Conservation (phyloP, 2,329 filamentous ascomycete species). For the Helotiales sp. region DNA sequence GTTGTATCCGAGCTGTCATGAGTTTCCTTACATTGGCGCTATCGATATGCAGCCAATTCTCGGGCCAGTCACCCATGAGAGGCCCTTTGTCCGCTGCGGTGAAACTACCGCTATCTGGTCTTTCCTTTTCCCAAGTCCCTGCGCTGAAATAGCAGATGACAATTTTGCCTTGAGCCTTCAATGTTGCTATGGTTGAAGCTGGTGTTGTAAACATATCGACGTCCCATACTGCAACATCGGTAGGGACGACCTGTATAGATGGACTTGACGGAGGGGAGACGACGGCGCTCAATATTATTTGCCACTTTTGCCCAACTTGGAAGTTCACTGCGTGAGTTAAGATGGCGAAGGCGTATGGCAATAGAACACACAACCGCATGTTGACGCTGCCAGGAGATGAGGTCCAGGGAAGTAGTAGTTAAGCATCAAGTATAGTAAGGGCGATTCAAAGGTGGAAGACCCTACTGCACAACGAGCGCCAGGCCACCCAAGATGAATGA, state of each 20-base stretch:
- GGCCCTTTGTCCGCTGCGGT: conserved; percentile 54
- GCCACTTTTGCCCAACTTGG: conserved; percentile 21
- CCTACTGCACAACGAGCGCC: no score
- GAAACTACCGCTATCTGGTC: conserved; percentile 57
- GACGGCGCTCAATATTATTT: conserved; percentile 17
- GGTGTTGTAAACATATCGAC: conserved; percentile 46
- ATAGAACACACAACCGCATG: conserved; percentile 13
- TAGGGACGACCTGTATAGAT: conserved; percentile 4
- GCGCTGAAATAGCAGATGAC: conserved; percentile 77
- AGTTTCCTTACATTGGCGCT: conserved; percentile 60
- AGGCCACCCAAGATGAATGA: no score
- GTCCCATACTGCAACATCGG: conserved; percentile 45
- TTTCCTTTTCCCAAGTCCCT: conserved; percentile 65
- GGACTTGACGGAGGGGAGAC: conserved; percentile 2
- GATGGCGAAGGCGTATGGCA: conserved; percentile 7
- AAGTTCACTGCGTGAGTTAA: conserved; percentile 7
- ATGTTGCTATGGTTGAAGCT: conserved; percentile 43
- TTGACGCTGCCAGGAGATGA: not conserved
- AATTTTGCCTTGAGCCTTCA: conserved; percentile 54
- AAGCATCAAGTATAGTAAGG: no score
- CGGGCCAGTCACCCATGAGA: conserved; percentile 60
- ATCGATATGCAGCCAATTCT: conserved; percentile 66
- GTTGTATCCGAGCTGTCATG: conserved; percentile 59
- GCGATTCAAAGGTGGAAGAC: conserved; percentile 3
- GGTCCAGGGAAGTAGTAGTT: not conserved